phyloP scores from a whole-genome alignment of 805 yeast genomes.

The Monosporozyma siamensis region DNA sequence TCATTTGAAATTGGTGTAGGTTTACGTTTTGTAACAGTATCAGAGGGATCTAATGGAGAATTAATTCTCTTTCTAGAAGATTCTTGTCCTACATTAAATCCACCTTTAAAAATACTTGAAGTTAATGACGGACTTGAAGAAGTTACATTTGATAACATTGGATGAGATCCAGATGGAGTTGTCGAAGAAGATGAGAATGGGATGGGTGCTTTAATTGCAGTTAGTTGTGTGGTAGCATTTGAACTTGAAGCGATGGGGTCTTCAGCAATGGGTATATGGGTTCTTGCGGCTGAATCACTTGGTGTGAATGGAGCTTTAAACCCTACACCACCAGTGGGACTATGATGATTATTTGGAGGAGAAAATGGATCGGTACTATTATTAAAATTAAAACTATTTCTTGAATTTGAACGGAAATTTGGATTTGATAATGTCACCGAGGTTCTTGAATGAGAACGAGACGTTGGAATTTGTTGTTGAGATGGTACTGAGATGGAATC shows the following conservation, averaged over 20 bases:
- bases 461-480: background rate
- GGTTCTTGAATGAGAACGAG: conserved; percentile 3
- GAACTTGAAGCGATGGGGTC: background rate
- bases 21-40: background rate
- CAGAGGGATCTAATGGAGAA: conserved; percentile 5
- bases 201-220: background rate
- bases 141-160: no score
- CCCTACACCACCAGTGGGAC: no score
- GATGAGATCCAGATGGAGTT: conserved; percentile 2
- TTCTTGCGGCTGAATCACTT: background rate
- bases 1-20: conserved; percentile 1
- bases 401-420: conserved; percentile 55
- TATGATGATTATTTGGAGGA: no score
- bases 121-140: background rate
- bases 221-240: background rate
- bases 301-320: background rate
- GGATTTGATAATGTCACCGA: conserved; percentile 30
- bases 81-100: conserved; percentile 2
- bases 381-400: no score
- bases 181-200: background rate
- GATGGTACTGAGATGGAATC: background rate
- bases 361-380: background rate
- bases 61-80: conserved; percentile 3
- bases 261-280: background rate
- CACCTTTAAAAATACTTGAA: conserved; percentile 4